Conservation (phyloP, 768 basidiomycete species). For the Phlegmacium glaucopus region DNA sequence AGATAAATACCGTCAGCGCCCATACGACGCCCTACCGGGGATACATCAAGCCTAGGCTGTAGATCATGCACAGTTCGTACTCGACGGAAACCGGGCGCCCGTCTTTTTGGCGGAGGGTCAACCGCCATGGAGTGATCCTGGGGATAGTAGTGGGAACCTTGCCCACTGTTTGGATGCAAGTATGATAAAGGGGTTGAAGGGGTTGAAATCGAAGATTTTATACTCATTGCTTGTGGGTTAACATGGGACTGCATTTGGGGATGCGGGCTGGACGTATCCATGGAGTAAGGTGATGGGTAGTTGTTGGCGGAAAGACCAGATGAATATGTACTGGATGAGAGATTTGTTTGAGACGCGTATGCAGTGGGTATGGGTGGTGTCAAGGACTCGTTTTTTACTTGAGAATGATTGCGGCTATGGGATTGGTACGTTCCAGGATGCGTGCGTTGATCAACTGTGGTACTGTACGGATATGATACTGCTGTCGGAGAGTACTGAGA, state of each 20-base stretch:
- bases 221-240: conserved; percentile 41
- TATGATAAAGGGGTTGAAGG: conserved; percentile 75
- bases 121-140: conserved; percentile 72
- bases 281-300: conserved; percentile 50
- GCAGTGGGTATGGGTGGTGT: conserved; percentile 49
- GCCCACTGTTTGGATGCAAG: conserved; percentile 47
- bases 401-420: conserved; percentile 56
- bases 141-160: conserved; percentile 53
- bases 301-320: conserved; percentile 33
- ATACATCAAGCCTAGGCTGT: conserved; percentile 64
- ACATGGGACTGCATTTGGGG: conserved; percentile 51
- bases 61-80: conserved; percentile 77
- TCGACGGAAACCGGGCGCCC: conserved; percentile 74
- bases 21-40: conserved; percentile 68
- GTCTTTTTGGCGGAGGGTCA: conserved; percentile 64
- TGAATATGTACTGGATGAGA: conserved; percentile 16
- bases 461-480: conserved; percentile 47
- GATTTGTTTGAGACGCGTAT: conserved; percentile 49
- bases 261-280: conserved; percentile 66
- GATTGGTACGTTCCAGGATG: conserved; percentile 46
- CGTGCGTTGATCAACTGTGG: conserved; percentile 35
- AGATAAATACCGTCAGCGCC: conserved; percentile 73
- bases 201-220: conserved; percentile 59
- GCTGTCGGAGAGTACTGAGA: conserved; percentile 61
- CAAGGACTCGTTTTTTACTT: conserved; percentile 27